Evolutionary conservation across 2,329 filamentous ascomycete genomes (phyloP).

Genomic region (Chaetomium sp.): DNA sequence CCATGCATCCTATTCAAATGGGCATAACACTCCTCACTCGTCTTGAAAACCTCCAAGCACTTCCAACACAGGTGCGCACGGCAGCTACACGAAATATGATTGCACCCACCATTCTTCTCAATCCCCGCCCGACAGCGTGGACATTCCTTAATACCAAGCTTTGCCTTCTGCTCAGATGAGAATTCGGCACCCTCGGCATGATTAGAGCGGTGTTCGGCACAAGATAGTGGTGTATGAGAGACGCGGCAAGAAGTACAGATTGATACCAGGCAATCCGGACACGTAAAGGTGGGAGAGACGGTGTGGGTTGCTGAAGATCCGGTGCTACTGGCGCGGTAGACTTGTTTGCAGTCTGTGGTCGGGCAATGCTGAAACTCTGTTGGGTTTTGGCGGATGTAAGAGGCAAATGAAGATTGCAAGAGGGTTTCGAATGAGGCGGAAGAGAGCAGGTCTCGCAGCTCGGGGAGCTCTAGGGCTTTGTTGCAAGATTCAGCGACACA

Average conservation of each 20-base stretch:
- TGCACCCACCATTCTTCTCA: slow-evolving; percentile 40
- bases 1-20: slow-evolving; percentile 25
- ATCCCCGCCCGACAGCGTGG: slow-evolving; percentile 35
- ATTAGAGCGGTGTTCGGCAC: slow-evolving; percentile 27
- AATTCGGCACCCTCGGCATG: slow-evolving; percentile 24
- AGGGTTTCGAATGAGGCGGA: slow-evolving; percentile 32
- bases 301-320: neutral
- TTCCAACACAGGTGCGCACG: slow-evolving; percentile 42
- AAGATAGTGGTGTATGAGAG: slow-evolving; percentile 30
- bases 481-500: slow-evolving; percentile 28
- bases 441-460: slow-evolving; percentile 28
- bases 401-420: slow-evolving; percentile 31
- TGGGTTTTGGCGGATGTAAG: slow-evolving; percentile 30
- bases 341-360: slow-evolving; percentile 36
- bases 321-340: slow-evolving; percentile 32
- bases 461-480: slow-evolving; percentile 21
- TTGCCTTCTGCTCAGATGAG: slow-evolving; percentile 26
- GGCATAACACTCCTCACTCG: slow-evolving; percentile 17
- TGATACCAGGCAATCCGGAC: slow-evolving; percentile 30
- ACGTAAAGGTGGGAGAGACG: slow-evolving; percentile 25
- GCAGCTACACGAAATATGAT: slow-evolving; percentile 42
- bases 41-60: slow-evolving; percentile 34
- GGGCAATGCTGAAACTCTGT: slow-evolving; percentile 34
- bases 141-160: slow-evolving; percentile 37
- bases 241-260: slow-evolving; percentile 33